Evolutionary conservation across 2,329 filamentous ascomycete species (phyloP), one percentile per base, ranked within the genome.

Genomic region (Ophiocordyceps camponoti-floridani): DNA sequence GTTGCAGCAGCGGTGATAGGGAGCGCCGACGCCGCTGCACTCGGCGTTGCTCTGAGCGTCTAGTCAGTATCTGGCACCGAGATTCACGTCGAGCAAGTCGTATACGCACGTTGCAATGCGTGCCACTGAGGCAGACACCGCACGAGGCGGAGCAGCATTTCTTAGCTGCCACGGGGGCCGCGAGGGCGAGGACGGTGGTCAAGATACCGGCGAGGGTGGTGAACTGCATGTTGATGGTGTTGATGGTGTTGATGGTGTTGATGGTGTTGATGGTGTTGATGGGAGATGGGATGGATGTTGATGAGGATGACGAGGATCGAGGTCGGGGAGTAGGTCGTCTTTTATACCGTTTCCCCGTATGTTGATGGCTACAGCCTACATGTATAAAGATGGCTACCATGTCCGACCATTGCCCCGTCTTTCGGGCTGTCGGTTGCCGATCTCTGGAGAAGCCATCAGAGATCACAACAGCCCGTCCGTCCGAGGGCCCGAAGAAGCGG

Each of bases 391-490:
- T 23, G 23, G 23, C 23, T 5, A 5, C 5, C 23, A 23, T 23
- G 23, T 23, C 23, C 23, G 5, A 23, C 23, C 3, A 3, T 3
- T 23, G 23, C 23, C 23, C 23, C 23, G 8, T 30, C 28, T 30
- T 12, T 30, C 28, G 28, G 28, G 28, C 28, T 30, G 28, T 30
- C 28, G 28, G 28, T 7, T 30, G 28, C 12, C 28, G 28, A 7
- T 30, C 28, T 12, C 28, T 12, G 13, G 7, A 37, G 35, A 37
- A 47, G 53, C 58, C 9, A 30, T 30, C 28, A 3, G 28, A 30
- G 6, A 11, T 30, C 5, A 4, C 28, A 30, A 30, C 9, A 30
- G 28, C 9, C 28, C 7, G 28, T 30, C 28, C 28, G 28, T 30
- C 28, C 28, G 28, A 30, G 28, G 28, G 28, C 28, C 28, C 28